Evolutionary conservation across 2,329 filamentous ascomycete species (phyloP).

Genomic region (Scytalidium lignicola): DNA sequence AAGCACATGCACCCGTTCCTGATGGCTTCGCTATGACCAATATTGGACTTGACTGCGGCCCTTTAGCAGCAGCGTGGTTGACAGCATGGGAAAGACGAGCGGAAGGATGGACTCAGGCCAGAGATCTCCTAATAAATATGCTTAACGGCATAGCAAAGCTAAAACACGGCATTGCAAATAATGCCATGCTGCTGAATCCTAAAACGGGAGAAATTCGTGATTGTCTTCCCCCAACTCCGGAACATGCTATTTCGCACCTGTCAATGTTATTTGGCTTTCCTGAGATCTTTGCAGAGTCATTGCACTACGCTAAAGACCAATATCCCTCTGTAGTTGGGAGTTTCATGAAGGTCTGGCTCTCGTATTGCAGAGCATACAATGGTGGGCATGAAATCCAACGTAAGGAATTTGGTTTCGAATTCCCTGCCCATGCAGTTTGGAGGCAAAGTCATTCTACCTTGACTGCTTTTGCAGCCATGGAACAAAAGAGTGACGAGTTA

Average conservation of each 20-base stretch:
- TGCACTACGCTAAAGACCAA: constrained; percentile 42
- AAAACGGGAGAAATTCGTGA: constrained; percentile 39
- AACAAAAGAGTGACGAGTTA: constrained; percentile 39
- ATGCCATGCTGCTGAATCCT: constrained; percentile 46
- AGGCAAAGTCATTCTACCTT: constrained; percentile 54
- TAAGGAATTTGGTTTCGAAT: constrained; percentile 46
- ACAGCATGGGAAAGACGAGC: constrained; percentile 56
- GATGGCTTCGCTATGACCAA: constrained; percentile 40
- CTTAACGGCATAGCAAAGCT: constrained; percentile 47
- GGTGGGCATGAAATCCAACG: constrained; percentile 44
- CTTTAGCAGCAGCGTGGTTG: constrained; percentile 51
- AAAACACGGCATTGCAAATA: constrained; percentile 55
- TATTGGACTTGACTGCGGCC: constrained; percentile 55
- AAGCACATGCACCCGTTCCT: constrained; percentile 42
- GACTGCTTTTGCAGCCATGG: constrained; percentile 47
- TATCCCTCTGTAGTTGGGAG: constrained; percentile 31
- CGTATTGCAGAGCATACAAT: constrained; percentile 55
- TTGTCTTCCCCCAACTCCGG: constrained; percentile 45
- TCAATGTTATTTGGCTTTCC: constrained; percentile 53
- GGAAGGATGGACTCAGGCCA: constrained; percentile 46
- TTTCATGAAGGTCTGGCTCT: constrained; percentile 51
- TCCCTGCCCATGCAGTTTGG: constrained; percentile 40
- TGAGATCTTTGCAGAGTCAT: constrained; percentile 51
- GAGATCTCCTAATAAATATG: constrained; percentile 42
- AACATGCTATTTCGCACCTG: constrained; percentile 46